These are phyloP conservation scores for Teratosphaeriaceae sp. DNA, from an alignment of 2,329 filamentous ascomycete genomes.

Conservation along the genomic window DNA sequence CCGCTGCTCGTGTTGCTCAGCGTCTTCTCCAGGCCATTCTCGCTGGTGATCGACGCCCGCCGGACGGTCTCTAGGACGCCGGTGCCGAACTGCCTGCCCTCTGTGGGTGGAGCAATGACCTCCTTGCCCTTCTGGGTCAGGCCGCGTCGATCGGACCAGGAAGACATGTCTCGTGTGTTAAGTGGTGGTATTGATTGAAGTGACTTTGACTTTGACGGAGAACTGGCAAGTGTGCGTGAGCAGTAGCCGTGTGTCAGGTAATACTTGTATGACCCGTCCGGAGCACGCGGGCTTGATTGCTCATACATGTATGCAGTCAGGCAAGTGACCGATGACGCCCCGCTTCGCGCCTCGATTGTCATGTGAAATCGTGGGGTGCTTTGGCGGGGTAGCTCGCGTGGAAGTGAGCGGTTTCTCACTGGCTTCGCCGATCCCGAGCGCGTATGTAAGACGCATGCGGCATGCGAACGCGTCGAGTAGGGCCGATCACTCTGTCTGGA, in stretches of 20 bases:
- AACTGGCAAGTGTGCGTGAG: background rate
- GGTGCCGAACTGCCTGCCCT: slow-evolving; percentile 9
- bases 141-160: slow-evolving; percentile 27
- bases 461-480: background rate
- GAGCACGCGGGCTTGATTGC: too few relatives aligned
- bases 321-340: too few relatives aligned
- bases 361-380: background rate
- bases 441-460: too few relatives aligned
- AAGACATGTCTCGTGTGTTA: slow-evolving; percentile 6
- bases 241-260: too few relatives aligned
- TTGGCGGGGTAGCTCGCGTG: slow-evolving; percentile 4
- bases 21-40: slow-evolving; percentile 19
- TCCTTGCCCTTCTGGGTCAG: slow-evolving; percentile 30
- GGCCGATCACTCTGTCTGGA: background rate
- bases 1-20: slow-evolving; percentile 11
- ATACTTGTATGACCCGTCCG: too few relatives aligned
- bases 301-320: too few relatives aligned
- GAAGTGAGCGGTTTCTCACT: background rate
- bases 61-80: slow-evolving; percentile 22
- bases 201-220: background rate
- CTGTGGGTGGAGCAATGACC: slow-evolving; percentile 12
- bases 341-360: too few relatives aligned
- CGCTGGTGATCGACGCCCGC: slow-evolving; percentile 20
- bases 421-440: too few relatives aligned
- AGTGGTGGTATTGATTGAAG: background rate